Conservation (phyloP, 2,329 filamentous ascomycete genomes). For the Alternaria sp. region DNA sequence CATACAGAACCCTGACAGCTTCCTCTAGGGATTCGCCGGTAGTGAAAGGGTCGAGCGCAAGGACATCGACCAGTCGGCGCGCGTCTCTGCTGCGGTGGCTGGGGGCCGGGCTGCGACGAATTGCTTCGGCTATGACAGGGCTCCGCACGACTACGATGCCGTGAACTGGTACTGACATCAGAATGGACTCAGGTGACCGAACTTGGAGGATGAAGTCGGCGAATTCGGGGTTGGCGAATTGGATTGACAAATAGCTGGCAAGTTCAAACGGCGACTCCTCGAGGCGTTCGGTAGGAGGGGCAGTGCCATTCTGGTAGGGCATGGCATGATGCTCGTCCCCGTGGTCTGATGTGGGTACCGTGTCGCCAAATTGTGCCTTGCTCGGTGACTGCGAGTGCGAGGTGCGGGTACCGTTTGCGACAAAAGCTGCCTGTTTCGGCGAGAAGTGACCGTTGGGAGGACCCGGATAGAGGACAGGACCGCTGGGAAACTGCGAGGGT, state of each 20-base stretch:
- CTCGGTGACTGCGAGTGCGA: conserved; percentile 45
- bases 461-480: conserved; percentile 22
- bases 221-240: conserved; percentile 46
- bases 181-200: conserved; percentile 32
- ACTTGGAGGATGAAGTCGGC: conserved; percentile 48
- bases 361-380: conserved; percentile 37
- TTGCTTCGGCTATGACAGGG: conserved; percentile 39
- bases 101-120: conserved; percentile 29
- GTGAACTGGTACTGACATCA: conserved; percentile 45
- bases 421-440: conserved; percentile 18
- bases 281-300: conserved; percentile 21
- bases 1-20: conserved; percentile 47
- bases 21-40: conserved; percentile 41
- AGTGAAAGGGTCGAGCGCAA: conserved; percentile 36
- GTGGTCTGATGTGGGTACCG: conserved; percentile 25
- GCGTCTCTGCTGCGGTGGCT: conserved; percentile 32
- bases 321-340: conserved; percentile 27
- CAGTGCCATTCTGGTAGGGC: conserved; percentile 26
- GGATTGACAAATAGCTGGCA: conserved; percentile 40
- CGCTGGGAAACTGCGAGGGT: conserved; percentile 23
- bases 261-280: conserved; percentile 39
- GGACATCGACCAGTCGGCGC: conserved; percentile 34
- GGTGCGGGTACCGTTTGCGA: conserved; percentile 33
- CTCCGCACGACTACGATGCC: conserved; percentile 46
- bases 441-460: conserved; percentile 29